These are phyloP conservation scores for Pinguiococcus pyrenoidosus DNA, from an alignment of 108 stramenopile genomes.

Conservation along the genomic window DNA sequence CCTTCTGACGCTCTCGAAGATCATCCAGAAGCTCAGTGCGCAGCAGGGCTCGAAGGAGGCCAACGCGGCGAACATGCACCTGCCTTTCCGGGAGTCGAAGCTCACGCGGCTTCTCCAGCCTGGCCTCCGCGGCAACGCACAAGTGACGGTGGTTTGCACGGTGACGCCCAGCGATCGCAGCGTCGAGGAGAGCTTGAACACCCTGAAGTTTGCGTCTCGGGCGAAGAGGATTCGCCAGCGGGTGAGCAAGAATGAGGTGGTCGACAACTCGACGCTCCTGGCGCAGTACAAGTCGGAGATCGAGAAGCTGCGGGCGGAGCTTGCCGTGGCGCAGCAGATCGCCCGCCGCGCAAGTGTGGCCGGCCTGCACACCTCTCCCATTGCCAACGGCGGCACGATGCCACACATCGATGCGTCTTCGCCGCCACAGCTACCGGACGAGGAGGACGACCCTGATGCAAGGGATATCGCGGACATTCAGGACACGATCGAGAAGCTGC, in stretches of 20 bases:
- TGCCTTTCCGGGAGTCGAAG: conserved; percentile 76
- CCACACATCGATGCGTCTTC: too few species aligned
- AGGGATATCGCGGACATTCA: too few species aligned
- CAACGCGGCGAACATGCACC: conserved; percentile 8
- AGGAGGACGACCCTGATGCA: too few species aligned
- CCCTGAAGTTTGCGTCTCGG: conserved; percentile 77
- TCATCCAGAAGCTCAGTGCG: conserved; percentile 43
- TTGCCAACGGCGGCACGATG: too few species aligned
- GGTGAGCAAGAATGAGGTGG: conserved; percentile 32
- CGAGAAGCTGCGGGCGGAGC: too few species aligned
- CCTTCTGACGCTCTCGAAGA: conserved; percentile 65
- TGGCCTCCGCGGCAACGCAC: conserved; percentile 81
- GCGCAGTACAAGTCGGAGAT: too few species aligned
- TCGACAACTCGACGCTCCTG: too few species aligned
- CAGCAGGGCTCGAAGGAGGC: not conserved
- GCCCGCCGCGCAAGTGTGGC: too few species aligned
- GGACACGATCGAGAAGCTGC: too few species aligned
- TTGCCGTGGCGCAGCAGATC: too few species aligned
- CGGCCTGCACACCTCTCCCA: too few species aligned
- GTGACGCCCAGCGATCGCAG: conserved; percentile 60
- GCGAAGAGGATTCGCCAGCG: conserved; percentile 43
- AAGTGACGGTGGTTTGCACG: conserved; percentile 84
- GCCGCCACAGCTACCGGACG: too few species aligned
- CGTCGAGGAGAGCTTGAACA: conserved; percentile 83
- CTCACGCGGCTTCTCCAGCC: conserved; percentile 92